Percentiles rank a stretch among this genome's conserved stretches.
Conservation (phyloP, 1,284 basidiomycete genomes). For the Caloboletus firmus region DNA sequence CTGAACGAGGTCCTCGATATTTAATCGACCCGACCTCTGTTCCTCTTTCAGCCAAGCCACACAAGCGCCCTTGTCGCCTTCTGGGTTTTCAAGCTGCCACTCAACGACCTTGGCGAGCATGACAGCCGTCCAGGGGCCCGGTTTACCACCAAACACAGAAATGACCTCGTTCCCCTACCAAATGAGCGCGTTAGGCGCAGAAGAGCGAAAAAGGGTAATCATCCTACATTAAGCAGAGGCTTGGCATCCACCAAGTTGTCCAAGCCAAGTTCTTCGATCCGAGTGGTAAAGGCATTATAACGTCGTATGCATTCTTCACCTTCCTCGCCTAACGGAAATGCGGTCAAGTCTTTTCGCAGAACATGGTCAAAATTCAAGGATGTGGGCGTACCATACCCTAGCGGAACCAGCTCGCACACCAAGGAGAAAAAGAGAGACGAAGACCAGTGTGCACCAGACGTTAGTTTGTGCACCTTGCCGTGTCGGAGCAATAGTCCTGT, state of each 20-base stretch:
- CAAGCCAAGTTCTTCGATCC: conserved; percentile 64
- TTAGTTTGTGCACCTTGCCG: conserved; percentile 61
- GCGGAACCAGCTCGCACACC: conserved; percentile 64
- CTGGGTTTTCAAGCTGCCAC: conserved; percentile 83
- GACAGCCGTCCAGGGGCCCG: conserved; percentile 69
- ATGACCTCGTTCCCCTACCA: conserved; percentile 72
- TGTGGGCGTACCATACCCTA: conserved; percentile 53
- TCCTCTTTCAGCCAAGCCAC: conserved; percentile 64
- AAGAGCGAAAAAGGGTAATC: background rate
- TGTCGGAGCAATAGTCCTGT: conserved; percentile 71
- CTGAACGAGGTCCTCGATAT: conserved; percentile 29
- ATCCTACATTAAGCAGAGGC: conserved; percentile 74
- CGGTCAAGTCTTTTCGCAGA: conserved; percentile 2
- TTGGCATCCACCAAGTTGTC: conserved; percentile 62
- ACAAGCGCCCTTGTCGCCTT: conserved; percentile 65
- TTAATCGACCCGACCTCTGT: conserved; percentile 46
- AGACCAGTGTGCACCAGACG: conserved; percentile 68
- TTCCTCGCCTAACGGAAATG: conserved; percentile 37
- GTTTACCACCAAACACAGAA: conserved; percentile 50
- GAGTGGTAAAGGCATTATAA: conserved; percentile 66
- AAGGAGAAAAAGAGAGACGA: conserved; percentile 74
- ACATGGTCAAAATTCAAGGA: background rate
- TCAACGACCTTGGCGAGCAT: conserved; percentile 67
- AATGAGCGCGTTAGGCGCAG: background rate
- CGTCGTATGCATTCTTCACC: conserved; percentile 50